Evolutionary conservation across 1,284 basidiomycete species (phyloP).

Genomic region (Phaffia rhodozyma): DNA sequence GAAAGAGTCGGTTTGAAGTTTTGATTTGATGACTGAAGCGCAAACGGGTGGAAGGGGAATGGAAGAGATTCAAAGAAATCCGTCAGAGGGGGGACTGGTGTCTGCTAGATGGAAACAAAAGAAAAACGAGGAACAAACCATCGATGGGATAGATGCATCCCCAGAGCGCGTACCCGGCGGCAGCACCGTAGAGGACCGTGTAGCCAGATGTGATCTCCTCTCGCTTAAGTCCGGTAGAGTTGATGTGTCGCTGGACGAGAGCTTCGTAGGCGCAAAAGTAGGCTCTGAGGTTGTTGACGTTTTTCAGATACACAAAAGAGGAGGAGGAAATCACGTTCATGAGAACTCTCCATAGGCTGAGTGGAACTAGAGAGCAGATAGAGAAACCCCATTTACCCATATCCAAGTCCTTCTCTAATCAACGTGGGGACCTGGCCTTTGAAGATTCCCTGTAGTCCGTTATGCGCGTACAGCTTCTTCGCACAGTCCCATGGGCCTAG

Average conservation of each 20-base stretch:
- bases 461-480: slow-evolving; percentile 57
- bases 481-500: slow-evolving; percentile 76
- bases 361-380: background rate
- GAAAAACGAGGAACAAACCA: background rate
- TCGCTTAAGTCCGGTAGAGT: slow-evolving; percentile 52
- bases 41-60: slow-evolving; percentile 53
- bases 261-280: slow-evolving; percentile 94
- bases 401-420: slow-evolving; percentile 70
- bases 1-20: slow-evolving; percentile 89
- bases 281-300: slow-evolving; percentile 30
- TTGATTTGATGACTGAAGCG: slow-evolving; percentile 86
- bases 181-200: slow-evolving; percentile 70
- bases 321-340: background rate
- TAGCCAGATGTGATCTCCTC: slow-evolving; percentile 65
- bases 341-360: background rate
- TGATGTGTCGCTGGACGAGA: slow-evolving; percentile 72
- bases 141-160: slow-evolving; percentile 4
- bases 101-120: background rate
- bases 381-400: slow-evolving; percentile 41
- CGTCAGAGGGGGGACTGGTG: background rate
- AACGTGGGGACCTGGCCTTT: slow-evolving; percentile 89
- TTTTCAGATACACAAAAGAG: background rate
- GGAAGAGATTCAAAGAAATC: background rate
- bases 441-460: slow-evolving; percentile 76
- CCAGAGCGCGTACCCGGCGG: slow-evolving; percentile 69